Evolutionary conservation across 768 basidiomycete species (phyloP).

Genomic region (Chalciporus chontae): DNA sequence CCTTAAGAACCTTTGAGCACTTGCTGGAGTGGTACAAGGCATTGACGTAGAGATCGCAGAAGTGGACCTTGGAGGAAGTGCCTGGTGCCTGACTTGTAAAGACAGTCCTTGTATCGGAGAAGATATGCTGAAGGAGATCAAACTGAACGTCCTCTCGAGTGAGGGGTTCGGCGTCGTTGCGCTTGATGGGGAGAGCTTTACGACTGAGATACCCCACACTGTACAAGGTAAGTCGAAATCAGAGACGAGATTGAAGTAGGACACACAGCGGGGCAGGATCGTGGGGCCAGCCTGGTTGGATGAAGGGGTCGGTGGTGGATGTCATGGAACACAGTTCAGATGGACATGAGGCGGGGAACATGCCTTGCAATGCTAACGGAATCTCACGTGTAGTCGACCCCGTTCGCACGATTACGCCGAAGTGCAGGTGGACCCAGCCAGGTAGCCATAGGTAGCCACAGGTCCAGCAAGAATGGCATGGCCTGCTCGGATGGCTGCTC

Average conservation of each 20-base stretch:
- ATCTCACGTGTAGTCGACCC: conserved; percentile 34
- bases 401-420: conserved; percentile 28
- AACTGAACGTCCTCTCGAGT: conserved; percentile 84
- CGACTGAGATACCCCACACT: conserved; percentile 61
- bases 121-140: conserved; percentile 79
- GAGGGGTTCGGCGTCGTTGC: conserved; percentile 78
- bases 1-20: conserved; percentile 84
- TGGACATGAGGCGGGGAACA: conserved; percentile 30
- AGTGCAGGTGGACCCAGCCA: conserved; percentile 2
- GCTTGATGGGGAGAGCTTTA: conserved; percentile 71
- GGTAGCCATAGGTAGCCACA: no score
- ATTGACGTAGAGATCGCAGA: conserved; percentile 81
- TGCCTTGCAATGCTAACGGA: conserved; percentile 11
- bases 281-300: conserved; percentile 39
- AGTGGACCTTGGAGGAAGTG: conserved; percentile 55
- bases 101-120: conserved; percentile 60
- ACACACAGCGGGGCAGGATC: conserved; percentile 55
- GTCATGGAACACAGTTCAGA: conserved; percentile 41
- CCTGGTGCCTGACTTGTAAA: conserved; percentile 67
- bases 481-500: not conserved
- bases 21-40: conserved; percentile 76
- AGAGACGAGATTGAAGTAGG: conserved; percentile 12
- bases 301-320: conserved; percentile 37
- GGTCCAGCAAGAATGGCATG: not conserved
- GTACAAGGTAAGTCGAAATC: conserved; percentile 12